A percentile compares a stretch with the other conserved stretches of the same genome.
phyloP scores from a whole-genome alignment of 1,284 basidiomycete genomes.

The Tilletiaria anomala region DNA sequence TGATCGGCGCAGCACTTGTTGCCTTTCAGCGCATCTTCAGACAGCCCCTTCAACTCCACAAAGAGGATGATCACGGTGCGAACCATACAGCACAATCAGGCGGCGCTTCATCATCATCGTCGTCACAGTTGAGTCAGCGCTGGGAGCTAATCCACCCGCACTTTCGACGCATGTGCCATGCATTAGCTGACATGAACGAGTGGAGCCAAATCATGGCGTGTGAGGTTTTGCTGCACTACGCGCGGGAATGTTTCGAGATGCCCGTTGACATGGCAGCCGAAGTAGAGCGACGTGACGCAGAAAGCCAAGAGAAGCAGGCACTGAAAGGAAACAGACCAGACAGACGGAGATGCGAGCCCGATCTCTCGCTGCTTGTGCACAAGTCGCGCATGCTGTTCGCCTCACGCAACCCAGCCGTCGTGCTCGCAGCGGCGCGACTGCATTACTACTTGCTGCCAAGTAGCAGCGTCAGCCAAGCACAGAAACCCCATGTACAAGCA shows the following conservation, averaged over 20 bases:
- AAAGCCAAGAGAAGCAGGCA: no score
- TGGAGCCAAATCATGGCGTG: slow-evolving; percentile 82
- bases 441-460: not conserved
- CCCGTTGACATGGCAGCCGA: slow-evolving; percentile 44
- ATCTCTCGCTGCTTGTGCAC: slow-evolving; percentile 23
- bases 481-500: no score
- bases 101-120: not conserved
- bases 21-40: slow-evolving; percentile 49
- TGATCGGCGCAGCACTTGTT: slow-evolving; percentile 68
- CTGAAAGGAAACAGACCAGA: no score
- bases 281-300: no score
- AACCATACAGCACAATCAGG: not conserved
- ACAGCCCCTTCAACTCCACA: not conserved
- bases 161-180: slow-evolving; percentile 67
- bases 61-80: not conserved
- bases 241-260: slow-evolving; percentile 66
- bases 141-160: slow-evolving; percentile 70
- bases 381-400: slow-evolving; percentile 16
- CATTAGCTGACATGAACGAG: slow-evolving; percentile 80
- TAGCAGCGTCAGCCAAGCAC: slow-evolving; percentile 1
- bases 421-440: slow-evolving; percentile 4
- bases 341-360: slow-evolving; percentile 9
- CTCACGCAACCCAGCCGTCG: slow-evolving; percentile 23
- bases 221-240: slow-evolving; percentile 66
- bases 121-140: not conserved